Conservation (phyloP, 352 stramenopile species). For the Phytophthora litchii region DNA sequence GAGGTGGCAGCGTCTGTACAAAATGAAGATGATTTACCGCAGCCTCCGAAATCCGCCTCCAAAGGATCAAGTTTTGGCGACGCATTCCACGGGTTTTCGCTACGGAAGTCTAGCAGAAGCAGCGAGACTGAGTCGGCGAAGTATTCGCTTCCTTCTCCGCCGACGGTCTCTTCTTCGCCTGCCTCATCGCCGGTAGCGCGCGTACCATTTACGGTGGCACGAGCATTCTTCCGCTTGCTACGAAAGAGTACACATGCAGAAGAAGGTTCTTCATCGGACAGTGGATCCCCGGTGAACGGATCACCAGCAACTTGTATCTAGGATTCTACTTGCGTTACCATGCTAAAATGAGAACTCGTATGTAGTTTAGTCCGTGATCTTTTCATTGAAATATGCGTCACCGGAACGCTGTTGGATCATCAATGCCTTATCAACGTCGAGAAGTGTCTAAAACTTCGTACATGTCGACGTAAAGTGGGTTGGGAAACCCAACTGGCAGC, state of each 20-base stretch:
- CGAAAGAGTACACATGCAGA: slow-evolving; percentile 41
- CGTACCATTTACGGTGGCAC: slow-evolving; percentile 69
- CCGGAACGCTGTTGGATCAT: not conserved
- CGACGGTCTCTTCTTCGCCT: slow-evolving; percentile 28
- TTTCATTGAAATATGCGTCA: not conserved
- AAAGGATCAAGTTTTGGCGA: slow-evolving; percentile 13
- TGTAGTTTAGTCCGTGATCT: slow-evolving; percentile 25
- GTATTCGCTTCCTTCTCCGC: slow-evolving; percentile 27
- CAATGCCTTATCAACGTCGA: not conserved
- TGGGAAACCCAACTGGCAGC: not conserved
- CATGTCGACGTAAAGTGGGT: not conserved
- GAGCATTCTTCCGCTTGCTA: slow-evolving; percentile 72
- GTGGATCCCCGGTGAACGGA: slow-evolving; percentile 5
- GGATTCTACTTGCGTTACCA: slow-evolving; percentile 18
- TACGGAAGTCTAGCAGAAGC: slow-evolving; percentile 24
- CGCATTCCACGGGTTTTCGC: slow-evolving; percentile 34
- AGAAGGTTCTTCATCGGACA: slow-evolving; percentile 20
- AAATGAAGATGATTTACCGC: slow-evolving; percentile 31
- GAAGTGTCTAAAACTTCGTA: not conserved
- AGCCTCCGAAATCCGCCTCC: slow-evolving; percentile 8
- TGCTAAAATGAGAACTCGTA: slow-evolving; percentile 32
- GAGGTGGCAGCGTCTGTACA: slow-evolving; percentile 58
- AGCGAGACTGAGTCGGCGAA: slow-evolving; percentile 15
- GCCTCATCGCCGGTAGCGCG: slow-evolving; percentile 32
- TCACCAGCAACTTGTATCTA: slow-evolving; percentile 16